These are phyloP conservation scores for Trichoderma sp. DNA, from an alignment of 2,329 filamentous ascomycete species.

Conservation along the genomic window DNA sequence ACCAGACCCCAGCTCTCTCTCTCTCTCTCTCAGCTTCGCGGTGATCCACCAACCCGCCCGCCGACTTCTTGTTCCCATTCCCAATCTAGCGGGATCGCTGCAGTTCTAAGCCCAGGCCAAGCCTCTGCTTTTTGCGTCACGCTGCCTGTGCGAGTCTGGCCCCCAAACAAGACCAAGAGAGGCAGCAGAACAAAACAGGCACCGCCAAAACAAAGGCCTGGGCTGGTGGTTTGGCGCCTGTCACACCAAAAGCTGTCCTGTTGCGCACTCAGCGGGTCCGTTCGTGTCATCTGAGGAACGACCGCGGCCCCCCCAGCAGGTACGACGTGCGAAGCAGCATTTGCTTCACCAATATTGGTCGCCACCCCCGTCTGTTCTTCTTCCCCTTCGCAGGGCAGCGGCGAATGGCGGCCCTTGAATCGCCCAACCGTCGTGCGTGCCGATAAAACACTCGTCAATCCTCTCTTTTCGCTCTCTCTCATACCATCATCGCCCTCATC, in stretches of 20 bases:
- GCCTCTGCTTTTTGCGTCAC: not conserved
- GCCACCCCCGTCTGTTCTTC: slow-evolving; percentile 14
- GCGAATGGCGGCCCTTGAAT: slow-evolving; percentile 20
- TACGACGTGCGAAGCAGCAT: slow-evolving; percentile 19
- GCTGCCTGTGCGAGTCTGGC: not conserved
- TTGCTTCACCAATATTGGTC: slow-evolving; percentile 21
- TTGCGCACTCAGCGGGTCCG: slow-evolving; percentile 16
- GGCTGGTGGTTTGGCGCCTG: slow-evolving; percentile 15
- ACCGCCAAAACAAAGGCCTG: not conserved
- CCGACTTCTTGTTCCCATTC: not conserved
- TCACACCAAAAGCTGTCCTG: slow-evolving; percentile 14
- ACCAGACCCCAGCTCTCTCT: not conserved
- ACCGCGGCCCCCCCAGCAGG: slow-evolving; percentile 19
- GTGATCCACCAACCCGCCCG: not conserved
- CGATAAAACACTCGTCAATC: slow-evolving; percentile 12
- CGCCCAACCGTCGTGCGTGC: slow-evolving; percentile 5
- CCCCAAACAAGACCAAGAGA: not conserved
- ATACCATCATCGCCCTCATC: not conserved
- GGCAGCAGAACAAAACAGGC: not conserved
- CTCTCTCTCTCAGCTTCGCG: not conserved
- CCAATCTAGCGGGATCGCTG: not conserved
- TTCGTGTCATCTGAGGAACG: slow-evolving; percentile 20
- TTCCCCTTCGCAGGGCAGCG: slow-evolving; percentile 19
- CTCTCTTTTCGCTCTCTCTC: not conserved
- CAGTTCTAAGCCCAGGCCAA: not conserved